Evolutionary conservation across 2,329 filamentous ascomycete species (phyloP), one percentile per base, ranked within the genome.

Genomic region (Capronia americana): DNA sequence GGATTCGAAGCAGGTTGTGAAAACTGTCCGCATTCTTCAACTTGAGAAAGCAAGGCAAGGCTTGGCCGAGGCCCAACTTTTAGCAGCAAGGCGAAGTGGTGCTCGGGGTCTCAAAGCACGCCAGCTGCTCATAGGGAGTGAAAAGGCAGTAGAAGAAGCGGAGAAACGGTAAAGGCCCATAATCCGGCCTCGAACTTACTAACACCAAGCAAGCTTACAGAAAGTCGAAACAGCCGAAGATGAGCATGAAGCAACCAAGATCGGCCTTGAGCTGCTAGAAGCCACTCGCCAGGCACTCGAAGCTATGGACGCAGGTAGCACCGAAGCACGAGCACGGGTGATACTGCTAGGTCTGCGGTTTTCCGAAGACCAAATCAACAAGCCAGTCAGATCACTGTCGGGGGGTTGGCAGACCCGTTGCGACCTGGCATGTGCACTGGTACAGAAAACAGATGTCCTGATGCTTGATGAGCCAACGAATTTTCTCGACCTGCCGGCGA

Each of bases 381-480:
- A 66, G 14, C 68, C 67, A 3, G 64, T 71, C 58, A 63, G 56
- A 14, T 66, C 86, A 41, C 81, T 96, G 1, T 95, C 92, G 0
- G 92, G 92, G 6, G 92, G 90, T 1, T 92, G 90, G 90, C 85
- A 83, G 67, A 92, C 91, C 87, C 85, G 90, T 10, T 87, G 86
- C 30, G 82, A 87, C 65, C 82, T 92, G 0, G 89, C 89, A 2
- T 81, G 77, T 2, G 86, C 87, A 0, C 82, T 96, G 3, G 85
- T 92, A 0, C 89, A 93, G 68, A 86, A 89, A 7, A 86, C 88
- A 0, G 92, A 96, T 70, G 87, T 96, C 2, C 82, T 96, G 65
- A 88, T 96, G 58, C 86, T 96, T 1, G 92, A 96, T 75, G 92
- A 96, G 75, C 92, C 92, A 0, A 96, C 92, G 38, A 96, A 96